Percentiles rank a stretch among this genome's conserved stretches.
Evolutionary conservation across 1,139 yeast species (phyloP).

Genomic region (Scheffersomyces lignicola): DNA sequence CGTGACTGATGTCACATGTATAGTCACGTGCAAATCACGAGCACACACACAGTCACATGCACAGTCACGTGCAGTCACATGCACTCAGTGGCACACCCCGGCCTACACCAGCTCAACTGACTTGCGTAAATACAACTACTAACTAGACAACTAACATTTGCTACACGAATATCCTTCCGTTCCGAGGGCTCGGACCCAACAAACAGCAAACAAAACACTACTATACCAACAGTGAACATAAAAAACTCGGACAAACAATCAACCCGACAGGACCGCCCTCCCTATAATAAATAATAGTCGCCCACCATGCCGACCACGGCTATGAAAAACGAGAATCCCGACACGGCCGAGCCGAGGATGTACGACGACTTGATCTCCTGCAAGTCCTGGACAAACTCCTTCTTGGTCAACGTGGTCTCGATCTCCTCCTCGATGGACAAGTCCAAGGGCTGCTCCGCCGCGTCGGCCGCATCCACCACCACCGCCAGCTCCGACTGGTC

Average conservation of each 20-base stretch:
- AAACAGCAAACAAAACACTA: not conserved
- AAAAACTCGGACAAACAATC: too few relatives aligned
- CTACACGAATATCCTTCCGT: too few relatives aligned
- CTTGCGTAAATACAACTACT: too few relatives aligned
- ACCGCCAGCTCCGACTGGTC: conserved; percentile 9
- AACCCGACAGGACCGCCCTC: not conserved
- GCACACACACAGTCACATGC: not conserved
- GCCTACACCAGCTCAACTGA: not conserved
- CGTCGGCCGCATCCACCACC: conserved; percentile 8
- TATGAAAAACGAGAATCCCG: conserved; percentile 43
- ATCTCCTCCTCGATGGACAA: conserved; percentile 42
- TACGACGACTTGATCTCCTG: conserved; percentile 30
- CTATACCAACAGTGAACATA: not conserved
- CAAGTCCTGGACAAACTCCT: conserved; percentile 36
- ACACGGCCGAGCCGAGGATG: conserved; percentile 35
- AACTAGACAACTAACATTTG: too few relatives aligned
- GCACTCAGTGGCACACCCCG: not conserved
- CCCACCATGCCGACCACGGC: conserved; percentile 52
- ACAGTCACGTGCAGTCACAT: not conserved
- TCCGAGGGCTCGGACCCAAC: not conserved
- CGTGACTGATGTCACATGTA: not conserved
- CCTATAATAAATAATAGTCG: conserved; percentile 34
- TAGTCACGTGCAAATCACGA: not conserved
- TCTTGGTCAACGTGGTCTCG: conserved; percentile 39
- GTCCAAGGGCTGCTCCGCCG: conserved; percentile 12